phyloP scores from a whole-genome alignment of 177 flowering plant genomes.

The Vitis hybrid region DNA sequence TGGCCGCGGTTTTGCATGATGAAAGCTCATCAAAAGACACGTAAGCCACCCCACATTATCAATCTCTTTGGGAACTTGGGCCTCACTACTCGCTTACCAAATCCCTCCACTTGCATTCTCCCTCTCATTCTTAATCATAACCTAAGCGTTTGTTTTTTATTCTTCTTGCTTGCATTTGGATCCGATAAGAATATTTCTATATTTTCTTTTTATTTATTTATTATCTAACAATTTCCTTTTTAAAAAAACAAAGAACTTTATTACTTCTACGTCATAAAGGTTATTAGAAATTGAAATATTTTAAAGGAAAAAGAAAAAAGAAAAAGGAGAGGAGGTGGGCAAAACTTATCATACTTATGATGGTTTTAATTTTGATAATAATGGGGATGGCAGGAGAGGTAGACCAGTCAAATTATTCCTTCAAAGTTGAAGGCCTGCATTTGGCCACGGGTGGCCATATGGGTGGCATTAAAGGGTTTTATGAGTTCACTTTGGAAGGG shows the following conservation, averaged over 20 bases:
- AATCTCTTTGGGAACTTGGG: slow-evolving; percentile 87
- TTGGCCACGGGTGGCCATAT: background rate
- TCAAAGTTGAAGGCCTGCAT: slow-evolving; percentile 2
- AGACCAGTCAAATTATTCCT: background rate
- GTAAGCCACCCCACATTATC: slow-evolving; percentile 29
- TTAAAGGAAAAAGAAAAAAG: too few relatives aligned
- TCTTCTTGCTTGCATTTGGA: background rate
- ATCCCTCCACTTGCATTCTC: slow-evolving; percentile 9
- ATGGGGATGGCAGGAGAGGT: too few relatives aligned
- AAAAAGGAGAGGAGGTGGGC: too few relatives aligned
- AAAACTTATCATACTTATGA: too few relatives aligned
- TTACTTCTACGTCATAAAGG: too few relatives aligned
- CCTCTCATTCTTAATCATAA: background rate
- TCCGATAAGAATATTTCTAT: background rate
- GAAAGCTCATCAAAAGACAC: slow-evolving; percentile 23
- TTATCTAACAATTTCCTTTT: too few relatives aligned
- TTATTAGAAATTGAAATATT: too few relatives aligned
- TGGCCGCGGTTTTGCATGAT: slow-evolving; percentile 37
- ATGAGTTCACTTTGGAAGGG: slow-evolving; percentile 7
- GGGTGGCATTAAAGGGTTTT: background rate
- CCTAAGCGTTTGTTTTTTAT: background rate
- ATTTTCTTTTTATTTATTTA: too few relatives aligned
- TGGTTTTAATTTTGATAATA: background rate
- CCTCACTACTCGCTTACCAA: slow-evolving; percentile 26
- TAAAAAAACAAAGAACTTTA: too few relatives aligned